Evolutionary conservation across 108 stramenopile species (phyloP).

Genomic region (Schizochytrium sp.): DNA sequence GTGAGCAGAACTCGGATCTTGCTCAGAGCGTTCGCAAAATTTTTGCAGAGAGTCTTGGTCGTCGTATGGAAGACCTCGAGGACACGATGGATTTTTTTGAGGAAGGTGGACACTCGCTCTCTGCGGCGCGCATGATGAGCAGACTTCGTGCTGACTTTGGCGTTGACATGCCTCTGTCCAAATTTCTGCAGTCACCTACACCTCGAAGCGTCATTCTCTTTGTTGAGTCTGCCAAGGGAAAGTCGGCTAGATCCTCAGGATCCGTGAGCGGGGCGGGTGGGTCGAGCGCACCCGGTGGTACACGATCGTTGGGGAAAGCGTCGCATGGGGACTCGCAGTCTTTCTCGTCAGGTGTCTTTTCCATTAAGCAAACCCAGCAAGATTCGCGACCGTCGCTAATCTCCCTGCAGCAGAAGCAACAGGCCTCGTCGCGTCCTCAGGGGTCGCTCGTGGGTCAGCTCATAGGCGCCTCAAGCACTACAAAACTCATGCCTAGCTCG

Average conservation of each 20-base stretch:
- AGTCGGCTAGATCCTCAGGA: background rate
- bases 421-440: too few relatives aligned
- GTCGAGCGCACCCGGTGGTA: background rate
- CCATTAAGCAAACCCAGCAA: too few relatives aligned
- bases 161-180: background rate
- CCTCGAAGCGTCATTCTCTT: background rate
- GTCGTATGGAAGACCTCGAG: background rate
- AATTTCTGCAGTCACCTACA: background rate
- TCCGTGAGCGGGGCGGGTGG: background rate
- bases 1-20: background rate
- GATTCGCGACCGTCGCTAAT: too few relatives aligned
- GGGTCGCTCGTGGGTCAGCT: background rate
- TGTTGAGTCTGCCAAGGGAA: background rate
- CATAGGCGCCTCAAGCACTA: background rate
- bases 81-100: background rate
- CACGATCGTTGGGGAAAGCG: too few relatives aligned
- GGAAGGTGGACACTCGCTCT: background rate
- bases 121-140: background rate
- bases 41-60: background rate
- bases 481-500: background rate
- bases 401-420: too few relatives aligned
- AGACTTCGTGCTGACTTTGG: background rate
- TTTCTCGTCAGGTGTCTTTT: too few relatives aligned
- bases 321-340: too few relatives aligned
- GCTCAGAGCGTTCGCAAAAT: background rate